Evolutionary conservation across 179 eudicot genomes (phyloP), one percentile per base, ranked within the genome.

Genomic region (Heliamphora pulchella): DNA sequence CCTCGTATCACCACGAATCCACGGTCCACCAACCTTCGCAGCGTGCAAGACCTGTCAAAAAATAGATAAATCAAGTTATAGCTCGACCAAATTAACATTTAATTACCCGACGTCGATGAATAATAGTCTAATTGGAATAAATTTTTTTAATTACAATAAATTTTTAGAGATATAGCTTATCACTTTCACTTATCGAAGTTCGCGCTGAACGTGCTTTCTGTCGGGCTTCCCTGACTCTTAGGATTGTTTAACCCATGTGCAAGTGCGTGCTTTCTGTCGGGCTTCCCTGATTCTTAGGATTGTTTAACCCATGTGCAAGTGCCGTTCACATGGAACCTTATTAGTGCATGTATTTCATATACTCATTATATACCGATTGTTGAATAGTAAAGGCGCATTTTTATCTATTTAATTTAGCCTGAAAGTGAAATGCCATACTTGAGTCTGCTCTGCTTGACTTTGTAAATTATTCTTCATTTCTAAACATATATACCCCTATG

Each of bases 261-360:
- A 83, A 83, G 86, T 83, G 86, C 86, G n/a, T n/a, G n/a, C n/a
- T n/a, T n/a, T n/a, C n/a, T n/a, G n/a, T n/a, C n/a, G n/a, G n/a
- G n/a, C n/a, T n/a, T n/a, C 86, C 31, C 31, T 0, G 0, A 31
- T 0, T 63, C 80, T 80, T 80, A 80, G 82, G 82, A 80, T 80
- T 77, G 78, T 71, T 77, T 71, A 80, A 80, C 82, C 76, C 77
- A 80, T 81, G 83, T 83, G 86, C 83, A 83, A 83, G 86, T 83
- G 86, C 86, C 86, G 83, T 83, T 80, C 86, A 83, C 86, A 80
- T 83, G 86, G 83, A 83, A 83, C 86, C 85, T 83, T 83, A 31
- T 31, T 31, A 31, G 31, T 31, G 31, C 31, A 31, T 31, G 31
- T 31, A 31, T 31, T 31, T 31, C 31, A 31, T 31, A 31, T 31